phyloP scores from a whole-genome alignment of 176 grass and related monocot species.

The Musa schizocarpa region DNA sequence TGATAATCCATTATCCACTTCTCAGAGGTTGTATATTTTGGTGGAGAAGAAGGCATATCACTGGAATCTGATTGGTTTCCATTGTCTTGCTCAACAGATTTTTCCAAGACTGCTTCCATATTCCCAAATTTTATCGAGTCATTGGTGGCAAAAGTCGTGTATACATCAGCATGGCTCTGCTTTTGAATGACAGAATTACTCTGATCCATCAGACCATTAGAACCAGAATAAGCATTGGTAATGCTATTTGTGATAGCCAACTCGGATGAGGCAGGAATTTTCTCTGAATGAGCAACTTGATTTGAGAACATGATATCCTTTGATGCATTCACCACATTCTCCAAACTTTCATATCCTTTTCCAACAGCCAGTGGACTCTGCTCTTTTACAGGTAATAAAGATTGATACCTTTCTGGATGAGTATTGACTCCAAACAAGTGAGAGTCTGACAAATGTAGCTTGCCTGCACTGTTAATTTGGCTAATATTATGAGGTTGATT shows the following conservation, averaged over 20 bases:
- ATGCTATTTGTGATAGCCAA: background rate
- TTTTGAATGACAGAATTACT: slow-evolving; percentile 11
- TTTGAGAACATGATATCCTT: slow-evolving; percentile 9
- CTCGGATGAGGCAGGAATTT: slow-evolving; percentile 1
- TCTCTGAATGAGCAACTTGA: slow-evolving; percentile 11
- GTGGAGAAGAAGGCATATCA: slow-evolving; percentile 54
- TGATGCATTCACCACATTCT: slow-evolving; percentile 7
- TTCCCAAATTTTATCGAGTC: background rate
- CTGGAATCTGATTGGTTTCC: slow-evolving; percentile 42
- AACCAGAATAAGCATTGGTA: slow-evolving; percentile 2
- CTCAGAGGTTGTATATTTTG: slow-evolving; percentile 72
- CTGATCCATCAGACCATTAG: slow-evolving; percentile 4
- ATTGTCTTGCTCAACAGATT: slow-evolving; percentile 56
- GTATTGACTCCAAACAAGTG: slow-evolving; percentile 9
- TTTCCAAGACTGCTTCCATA: slow-evolving; percentile 31
- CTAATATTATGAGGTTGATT: slow-evolving; percentile 2
- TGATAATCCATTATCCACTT: slow-evolving; percentile 84
- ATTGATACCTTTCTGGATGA: slow-evolving; percentile 40
- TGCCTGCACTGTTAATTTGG: background rate
- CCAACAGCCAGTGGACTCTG: slow-evolving; percentile 30
- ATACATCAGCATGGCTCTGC: slow-evolving; percentile 12
- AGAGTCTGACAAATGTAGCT: slow-evolving; percentile 1
- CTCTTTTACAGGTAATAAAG: slow-evolving; percentile 36
- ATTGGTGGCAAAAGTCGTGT: slow-evolving; percentile 1
- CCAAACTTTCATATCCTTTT: slow-evolving; percentile 38